Conservation (phyloP, 2,329 filamentous ascomycete species). For the Tolypocladium sp. region DNA sequence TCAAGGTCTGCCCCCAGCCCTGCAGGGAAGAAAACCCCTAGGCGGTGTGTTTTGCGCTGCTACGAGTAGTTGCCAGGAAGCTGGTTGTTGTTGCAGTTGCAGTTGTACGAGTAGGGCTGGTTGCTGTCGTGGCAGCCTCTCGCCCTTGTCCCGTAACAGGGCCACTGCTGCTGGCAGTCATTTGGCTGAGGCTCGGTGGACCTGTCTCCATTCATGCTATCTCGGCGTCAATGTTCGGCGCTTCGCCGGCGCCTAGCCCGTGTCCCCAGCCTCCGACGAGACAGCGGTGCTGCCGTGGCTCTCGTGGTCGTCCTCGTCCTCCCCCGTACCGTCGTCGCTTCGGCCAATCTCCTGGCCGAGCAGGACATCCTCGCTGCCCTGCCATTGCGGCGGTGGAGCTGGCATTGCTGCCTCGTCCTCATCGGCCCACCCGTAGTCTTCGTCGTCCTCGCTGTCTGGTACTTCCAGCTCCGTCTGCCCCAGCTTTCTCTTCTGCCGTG, state of each 20-base stretch:
- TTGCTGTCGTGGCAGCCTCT: background rate
- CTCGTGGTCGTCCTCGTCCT: slow-evolving; percentile 12
- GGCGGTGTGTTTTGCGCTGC: background rate
- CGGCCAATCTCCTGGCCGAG: slow-evolving; percentile 37
- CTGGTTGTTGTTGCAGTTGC: background rate
- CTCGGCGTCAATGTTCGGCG: slow-evolving; percentile 13
- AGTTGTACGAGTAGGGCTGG: background rate
- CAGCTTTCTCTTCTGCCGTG: slow-evolving; percentile 54
- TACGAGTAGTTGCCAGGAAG: too few relatives aligned
- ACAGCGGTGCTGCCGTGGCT: background rate
- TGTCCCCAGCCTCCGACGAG: slow-evolving; percentile 8
- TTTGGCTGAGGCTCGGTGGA: slow-evolving; percentile 2
- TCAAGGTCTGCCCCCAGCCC: background rate
- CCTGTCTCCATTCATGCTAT: slow-evolving; percentile 2
- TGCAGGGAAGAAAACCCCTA: background rate
- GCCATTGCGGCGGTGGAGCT: slow-evolving; percentile 55
- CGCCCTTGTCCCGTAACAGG: background rate
- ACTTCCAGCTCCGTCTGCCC: slow-evolving; percentile 49
- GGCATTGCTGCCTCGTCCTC: slow-evolving; percentile 54
- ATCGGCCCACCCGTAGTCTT: slow-evolving; percentile 66
- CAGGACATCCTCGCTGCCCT: slow-evolving; percentile 56
- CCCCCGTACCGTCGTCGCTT: slow-evolving; percentile 24
- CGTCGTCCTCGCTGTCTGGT: slow-evolving; percentile 55
- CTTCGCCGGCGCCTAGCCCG: slow-evolving; percentile 19
- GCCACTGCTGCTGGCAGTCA: background rate